phyloP scores from a whole-genome alignment of 306 rosid genomes.

The Casuarina glauca region DNA sequence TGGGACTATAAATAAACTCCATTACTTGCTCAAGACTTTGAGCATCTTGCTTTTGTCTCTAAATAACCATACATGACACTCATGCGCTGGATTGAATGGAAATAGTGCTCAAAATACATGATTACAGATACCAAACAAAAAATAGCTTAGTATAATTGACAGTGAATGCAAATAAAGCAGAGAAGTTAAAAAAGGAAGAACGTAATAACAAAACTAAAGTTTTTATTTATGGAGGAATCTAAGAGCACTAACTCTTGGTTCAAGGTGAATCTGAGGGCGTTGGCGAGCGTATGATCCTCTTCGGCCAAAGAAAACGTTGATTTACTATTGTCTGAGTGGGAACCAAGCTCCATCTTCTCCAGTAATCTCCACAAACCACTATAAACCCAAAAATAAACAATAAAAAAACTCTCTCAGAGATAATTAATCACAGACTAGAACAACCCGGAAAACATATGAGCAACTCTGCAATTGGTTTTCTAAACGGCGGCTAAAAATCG shows the following conservation, averaged over 20 bases:
- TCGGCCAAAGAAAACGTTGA: slow-evolving; percentile 66
- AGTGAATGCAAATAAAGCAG: background rate
- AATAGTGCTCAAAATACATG: background rate
- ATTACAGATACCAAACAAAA: background rate
- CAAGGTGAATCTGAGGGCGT: slow-evolving; percentile 61
- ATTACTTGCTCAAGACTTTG: background rate
- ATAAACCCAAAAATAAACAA: background rate
- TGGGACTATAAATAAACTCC: background rate
- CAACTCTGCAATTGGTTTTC: background rate
- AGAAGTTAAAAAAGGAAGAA: slow-evolving; percentile 1
- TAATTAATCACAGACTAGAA: background rate
- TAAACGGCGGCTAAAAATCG: background rate
- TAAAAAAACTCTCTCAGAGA: background rate
- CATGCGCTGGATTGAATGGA: background rate
- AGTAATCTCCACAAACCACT: background rate
- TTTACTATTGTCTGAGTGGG: slow-evolving; percentile 52
- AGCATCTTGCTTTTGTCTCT: background rate
- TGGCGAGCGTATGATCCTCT: slow-evolving; percentile 82
- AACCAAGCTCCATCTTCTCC: slow-evolving; percentile 63
- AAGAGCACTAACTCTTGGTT: slow-evolving; percentile 69
- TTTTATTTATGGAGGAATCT: background rate
- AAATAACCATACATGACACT: background rate
- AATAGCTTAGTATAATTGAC: background rate
- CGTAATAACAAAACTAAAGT: background rate
- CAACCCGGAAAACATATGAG: background rate